Conservation (phyloP, 116 monocot genomes). For the Trichopus zeylanicus region DNA sequence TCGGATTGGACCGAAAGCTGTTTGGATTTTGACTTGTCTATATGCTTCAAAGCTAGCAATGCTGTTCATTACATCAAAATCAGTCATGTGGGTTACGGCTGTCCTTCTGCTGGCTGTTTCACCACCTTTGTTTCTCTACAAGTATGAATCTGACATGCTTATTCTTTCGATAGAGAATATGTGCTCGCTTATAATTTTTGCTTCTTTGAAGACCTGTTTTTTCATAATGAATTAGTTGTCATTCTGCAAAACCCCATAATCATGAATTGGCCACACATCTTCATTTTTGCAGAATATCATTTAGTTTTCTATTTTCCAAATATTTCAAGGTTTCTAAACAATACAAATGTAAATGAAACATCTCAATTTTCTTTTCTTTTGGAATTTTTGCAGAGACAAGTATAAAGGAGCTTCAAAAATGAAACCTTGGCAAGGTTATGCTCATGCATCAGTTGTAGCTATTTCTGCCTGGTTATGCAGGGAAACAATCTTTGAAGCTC, state of each 20-base stretch:
- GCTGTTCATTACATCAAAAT: slow-evolving; percentile 83
- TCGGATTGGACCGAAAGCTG: slow-evolving; percentile 77
- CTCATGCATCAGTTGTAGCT: slow-evolving; percentile 79
- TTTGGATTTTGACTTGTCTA: slow-evolving; percentile 86
- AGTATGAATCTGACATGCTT: slow-evolving; percentile 28
- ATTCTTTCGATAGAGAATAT: not conserved
- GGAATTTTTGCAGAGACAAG: slow-evolving; percentile 52
- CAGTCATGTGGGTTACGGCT: slow-evolving; percentile 79
- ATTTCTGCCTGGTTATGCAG: slow-evolving; percentile 81
- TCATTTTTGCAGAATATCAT: too few relatives aligned
- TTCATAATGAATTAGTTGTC: too few relatives aligned
- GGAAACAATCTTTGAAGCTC: slow-evolving; percentile 97
- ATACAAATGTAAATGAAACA: not conserved
- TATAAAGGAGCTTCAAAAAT: slow-evolving; percentile 78
- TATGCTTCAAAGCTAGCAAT: slow-evolving; percentile 77
- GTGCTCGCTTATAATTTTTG: not conserved
- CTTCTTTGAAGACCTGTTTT: too few relatives aligned
- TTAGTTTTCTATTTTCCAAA: too few relatives aligned
- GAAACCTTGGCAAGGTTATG: slow-evolving; percentile 87
- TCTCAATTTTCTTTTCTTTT: slow-evolving; percentile 1
- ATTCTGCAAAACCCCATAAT: too few relatives aligned
- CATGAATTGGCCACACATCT: too few relatives aligned
- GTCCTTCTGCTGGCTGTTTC: slow-evolving; percentile 83
- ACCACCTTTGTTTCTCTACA: slow-evolving; percentile 96
- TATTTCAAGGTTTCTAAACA: not conserved